Evolutionary conservation across 805 yeast genomes (phyloP).

Genomic region (Yamadazyma takamatsuzukensis): DNA sequence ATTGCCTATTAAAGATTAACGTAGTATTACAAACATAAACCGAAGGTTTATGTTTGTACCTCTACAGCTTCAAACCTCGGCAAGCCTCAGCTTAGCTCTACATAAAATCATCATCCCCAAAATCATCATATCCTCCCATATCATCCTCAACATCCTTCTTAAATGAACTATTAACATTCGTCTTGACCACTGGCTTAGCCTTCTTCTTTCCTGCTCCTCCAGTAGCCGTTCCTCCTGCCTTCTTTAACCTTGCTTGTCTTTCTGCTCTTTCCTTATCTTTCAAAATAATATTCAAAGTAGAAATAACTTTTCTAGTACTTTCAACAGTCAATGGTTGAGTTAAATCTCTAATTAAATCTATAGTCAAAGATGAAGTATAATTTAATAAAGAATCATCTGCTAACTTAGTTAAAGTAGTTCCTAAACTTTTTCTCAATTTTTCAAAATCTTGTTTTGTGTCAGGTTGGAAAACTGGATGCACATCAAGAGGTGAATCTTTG

Average conservation of each 20-base stretch:
- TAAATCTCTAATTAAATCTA: slow-evolving; percentile 82
- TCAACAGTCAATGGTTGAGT: slow-evolving; percentile 79
- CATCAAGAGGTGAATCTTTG: slow-evolving; percentile 62
- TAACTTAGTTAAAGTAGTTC: slow-evolving; percentile 21
- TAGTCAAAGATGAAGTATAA: slow-evolving; percentile 72
- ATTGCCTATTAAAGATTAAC: no score
- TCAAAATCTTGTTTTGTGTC: slow-evolving; percentile 66
- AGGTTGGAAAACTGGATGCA: slow-evolving; percentile 82
- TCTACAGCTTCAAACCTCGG: no score
- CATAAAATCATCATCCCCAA: slow-evolving; percentile 83
- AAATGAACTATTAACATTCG: slow-evolving; percentile 46
- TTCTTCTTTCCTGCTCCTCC: slow-evolving; percentile 96
- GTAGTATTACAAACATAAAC: no score
- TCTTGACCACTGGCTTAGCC: slow-evolving; percentile 75
- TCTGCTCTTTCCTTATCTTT: slow-evolving; percentile 88
- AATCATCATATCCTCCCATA: slow-evolving; percentile 52
- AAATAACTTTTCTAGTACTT: slow-evolving; percentile 76
- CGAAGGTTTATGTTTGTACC: no score
- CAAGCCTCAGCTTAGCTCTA: no score
- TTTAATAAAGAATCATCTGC: slow-evolving; percentile 60
- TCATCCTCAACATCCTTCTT: slow-evolving; percentile 67
- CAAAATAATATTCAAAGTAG: slow-evolving; percentile 75
- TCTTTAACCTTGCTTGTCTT: slow-evolving; percentile 79
- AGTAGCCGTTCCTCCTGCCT: slow-evolving; percentile 79
- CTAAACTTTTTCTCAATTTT: slow-evolving; percentile 44